Evolutionary conservation across 2,329 filamentous ascomycete genomes (phyloP), one percentile per base, ranked within the genome.

Genomic region (Mycocentrospora acerina): DNA sequence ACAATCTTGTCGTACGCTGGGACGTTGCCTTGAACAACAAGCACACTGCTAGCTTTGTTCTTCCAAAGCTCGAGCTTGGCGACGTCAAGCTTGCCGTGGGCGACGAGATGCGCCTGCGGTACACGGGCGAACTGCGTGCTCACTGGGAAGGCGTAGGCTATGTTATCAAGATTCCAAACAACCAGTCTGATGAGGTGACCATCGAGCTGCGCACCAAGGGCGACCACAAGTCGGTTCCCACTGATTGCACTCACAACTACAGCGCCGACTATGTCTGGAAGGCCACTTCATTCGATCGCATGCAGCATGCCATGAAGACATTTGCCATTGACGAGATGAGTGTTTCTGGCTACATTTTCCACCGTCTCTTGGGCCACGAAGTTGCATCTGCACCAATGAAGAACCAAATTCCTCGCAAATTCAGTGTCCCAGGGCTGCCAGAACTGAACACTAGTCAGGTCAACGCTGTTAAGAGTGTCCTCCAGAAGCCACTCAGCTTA

Each of bases 231-330:
- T 88, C 86, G 18, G 88, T 97, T 1, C 93, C 93, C 1, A 95
- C 89, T 0, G 91, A 98, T 60, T 93, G 91, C 68, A 95, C 91
- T 0, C 89, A 95, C 71, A 95, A 96, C 68, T 98, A 98, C 71
- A 95, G 90, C 12, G 93, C 91, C 51, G 93, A 98, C 67, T 98
- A 98, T 62, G 93, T 98, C 39, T 98, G 93, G 93, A 98, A 98
- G 67, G 93, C 94, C 11, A 98, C 94, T 0, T 97, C 91, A 0
- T 98, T 98, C 65, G 93, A 98, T 62, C 90, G 93, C 48, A 98
- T 98, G 93, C 93, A 98, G 68, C 82, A 90, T 52, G 94, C 93
- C 37, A 97, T 98, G 91, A 97, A 96, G 77, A 97, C 89, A 0
- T 98, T 98, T 64, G 93, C 93, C 5, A 83, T 97, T 29, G 91